These are phyloP conservation scores for Talaromyces sp. DNA, from an alignment of 2,329 filamentous ascomycete genomes.

Conservation along the genomic window DNA sequence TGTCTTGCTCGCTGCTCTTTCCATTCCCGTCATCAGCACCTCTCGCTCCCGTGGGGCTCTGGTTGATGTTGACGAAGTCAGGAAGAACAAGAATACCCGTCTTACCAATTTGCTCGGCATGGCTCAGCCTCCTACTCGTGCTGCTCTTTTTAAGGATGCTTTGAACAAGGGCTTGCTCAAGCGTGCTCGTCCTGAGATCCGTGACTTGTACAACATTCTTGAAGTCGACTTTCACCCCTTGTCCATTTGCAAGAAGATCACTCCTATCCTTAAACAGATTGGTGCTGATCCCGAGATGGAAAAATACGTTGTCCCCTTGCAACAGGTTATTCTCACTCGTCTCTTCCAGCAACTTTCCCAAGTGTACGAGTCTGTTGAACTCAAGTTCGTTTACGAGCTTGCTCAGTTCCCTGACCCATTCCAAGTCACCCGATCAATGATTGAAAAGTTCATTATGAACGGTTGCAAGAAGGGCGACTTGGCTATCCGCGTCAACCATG, in stretches of 20 bases:
- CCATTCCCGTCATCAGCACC: constrained; percentile 99
- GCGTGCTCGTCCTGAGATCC: constrained; percentile 89
- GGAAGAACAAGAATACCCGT: constrained; percentile 98
- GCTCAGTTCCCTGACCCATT: constrained; percentile 96
- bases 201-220: constrained; percentile 95
- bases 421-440: constrained; percentile 82
- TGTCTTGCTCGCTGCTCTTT: constrained; percentile 87
- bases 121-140: constrained; percentile 81
- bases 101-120: constrained; percentile 95
- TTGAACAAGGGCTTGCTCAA: constrained; percentile 91
- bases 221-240: constrained; percentile 99
- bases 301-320: constrained; percentile 90
- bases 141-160: constrained; percentile 90
- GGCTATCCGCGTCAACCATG: constrained; percentile 92
- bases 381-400: constrained; percentile 87
- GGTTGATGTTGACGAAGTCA: constrained; percentile 92
- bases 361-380: constrained; percentile 96
- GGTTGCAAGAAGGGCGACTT: constrained; percentile 99
- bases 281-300: constrained; percentile 93
- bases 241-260: constrained; percentile 98
- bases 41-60: constrained; percentile 92
- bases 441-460: constrained; percentile 99
- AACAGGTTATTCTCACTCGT: constrained; percentile 96
- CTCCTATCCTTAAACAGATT: constrained; percentile 90
- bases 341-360: constrained; percentile 99